Percentiles rank a stretch among this genome's conserved stretches.
These are phyloP conservation scores for Emericellopsis terricola DNA, from an alignment of 495 filamentous ascomycete genomes.

Conservation along the genomic window DNA sequence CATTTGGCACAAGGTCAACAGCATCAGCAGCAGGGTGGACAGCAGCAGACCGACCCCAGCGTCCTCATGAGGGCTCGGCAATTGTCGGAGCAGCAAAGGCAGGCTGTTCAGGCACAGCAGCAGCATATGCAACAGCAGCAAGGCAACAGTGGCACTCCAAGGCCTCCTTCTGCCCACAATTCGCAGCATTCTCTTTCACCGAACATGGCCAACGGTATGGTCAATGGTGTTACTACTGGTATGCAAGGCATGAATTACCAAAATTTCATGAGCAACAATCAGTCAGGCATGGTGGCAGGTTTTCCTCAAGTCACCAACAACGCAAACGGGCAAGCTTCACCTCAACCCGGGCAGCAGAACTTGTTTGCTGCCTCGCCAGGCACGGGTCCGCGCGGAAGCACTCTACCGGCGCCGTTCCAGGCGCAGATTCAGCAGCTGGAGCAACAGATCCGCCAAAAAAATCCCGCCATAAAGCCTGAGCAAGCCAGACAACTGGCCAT, in stretches of 20 bases:
- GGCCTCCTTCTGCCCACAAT: constrained; percentile 7
- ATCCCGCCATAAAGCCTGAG: constrained; percentile 39
- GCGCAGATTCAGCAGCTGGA: constrained; percentile 16
- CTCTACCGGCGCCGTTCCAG: constrained; percentile 6
- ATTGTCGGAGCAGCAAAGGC: constrained; percentile 45
- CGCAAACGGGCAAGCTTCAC: too few relatives aligned
- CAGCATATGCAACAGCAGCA: constrained; percentile 23
- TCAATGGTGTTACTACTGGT: constrained; percentile 26
- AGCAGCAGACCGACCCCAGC: constrained; percentile 32
- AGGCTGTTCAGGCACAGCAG: constrained; percentile 27
- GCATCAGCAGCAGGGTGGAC: constrained; percentile 17
- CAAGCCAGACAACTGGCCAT: constrained; percentile 41
- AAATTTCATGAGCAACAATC: constrained; percentile 22
- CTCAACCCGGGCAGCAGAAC: too few relatives aligned
- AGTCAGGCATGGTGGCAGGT: constrained; percentile 23
- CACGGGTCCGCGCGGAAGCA: too few relatives aligned
- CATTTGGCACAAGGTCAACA: too few relatives aligned
- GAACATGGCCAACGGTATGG: constrained; percentile 3
- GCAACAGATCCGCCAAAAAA: constrained; percentile 15
- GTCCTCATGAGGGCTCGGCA: constrained; percentile 37
- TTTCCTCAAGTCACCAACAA: constrained; percentile 17
- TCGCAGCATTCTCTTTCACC: too few relatives aligned
- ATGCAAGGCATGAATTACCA: constrained; percentile 34
- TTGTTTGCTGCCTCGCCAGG: too few relatives aligned
- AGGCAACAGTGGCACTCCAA: constrained; percentile 10